These are phyloP conservation scores for Solanum gracilifrons DNA, from an alignment of 257 asterid species.

Conservation along the genomic window DNA sequence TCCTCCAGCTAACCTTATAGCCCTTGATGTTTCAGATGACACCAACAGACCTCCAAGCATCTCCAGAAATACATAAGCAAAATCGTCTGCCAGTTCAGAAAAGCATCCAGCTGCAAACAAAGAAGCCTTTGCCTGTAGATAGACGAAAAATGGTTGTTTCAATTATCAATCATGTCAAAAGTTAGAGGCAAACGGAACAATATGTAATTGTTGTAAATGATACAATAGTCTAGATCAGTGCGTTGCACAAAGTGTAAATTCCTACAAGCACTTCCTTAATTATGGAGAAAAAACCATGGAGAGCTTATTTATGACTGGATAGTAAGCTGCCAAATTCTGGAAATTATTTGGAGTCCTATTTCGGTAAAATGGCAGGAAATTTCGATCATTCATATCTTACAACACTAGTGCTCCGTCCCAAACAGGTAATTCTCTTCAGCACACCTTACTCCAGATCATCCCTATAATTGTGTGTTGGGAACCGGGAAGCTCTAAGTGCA, in stretches of 20 bases:
- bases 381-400: background rate
- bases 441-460: background rate
- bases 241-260: background rate
- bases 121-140: slow-evolving; percentile 63
- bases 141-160: background rate
- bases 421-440: background rate
- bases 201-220: background rate
- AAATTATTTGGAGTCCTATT: background rate
- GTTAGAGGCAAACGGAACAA: background rate
- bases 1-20: slow-evolving; percentile 54
- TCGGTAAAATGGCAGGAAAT: background rate
- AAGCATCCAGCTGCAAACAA: slow-evolving; percentile 77
- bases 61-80: slow-evolving; percentile 68
- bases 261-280: background rate
- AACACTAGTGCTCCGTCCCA: background rate
- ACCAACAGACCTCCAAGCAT: slow-evolving; percentile 35
- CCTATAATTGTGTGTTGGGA: background rate
- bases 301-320: background rate
- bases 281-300: background rate
- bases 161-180: slow-evolving; percentile 2
- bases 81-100: slow-evolving; percentile 57
- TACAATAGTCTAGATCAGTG: background rate
- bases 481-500: background rate
- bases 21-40: slow-evolving; percentile 36
- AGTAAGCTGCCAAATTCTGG: background rate